Evolutionary conservation across 1,284 basidiomycete genomes (phyloP).

Genomic region (Xerocomus amazonicus): DNA sequence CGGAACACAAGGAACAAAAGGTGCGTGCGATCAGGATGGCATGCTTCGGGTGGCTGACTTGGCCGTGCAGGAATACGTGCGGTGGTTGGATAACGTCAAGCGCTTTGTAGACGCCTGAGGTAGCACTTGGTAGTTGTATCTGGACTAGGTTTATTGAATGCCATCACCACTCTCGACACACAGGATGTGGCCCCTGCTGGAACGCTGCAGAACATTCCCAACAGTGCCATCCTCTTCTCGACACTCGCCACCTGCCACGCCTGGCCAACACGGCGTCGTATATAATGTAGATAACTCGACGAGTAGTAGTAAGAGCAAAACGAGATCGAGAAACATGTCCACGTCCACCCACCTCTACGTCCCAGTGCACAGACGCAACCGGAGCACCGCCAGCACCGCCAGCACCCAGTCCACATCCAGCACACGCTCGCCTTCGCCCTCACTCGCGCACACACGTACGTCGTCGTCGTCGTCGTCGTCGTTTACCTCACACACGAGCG

Average conservation of each 20-base stretch:
- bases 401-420: slow-evolving; percentile 5
- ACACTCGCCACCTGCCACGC: neutral
- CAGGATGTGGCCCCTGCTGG: neutral
- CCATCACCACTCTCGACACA: slow-evolving; percentile 10
- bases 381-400: neutral
- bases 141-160: slow-evolving; percentile 13
- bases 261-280: too few relatives aligned
- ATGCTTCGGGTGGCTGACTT: slow-evolving; percentile 9
- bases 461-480: neutral
- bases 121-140: slow-evolving; percentile 5
- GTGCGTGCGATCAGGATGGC: slow-evolving; percentile 35
- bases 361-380: slow-evolving; percentile 26
- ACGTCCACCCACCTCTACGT: slow-evolving; percentile 20
- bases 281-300: neutral
- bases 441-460: slow-evolving; percentile 11
- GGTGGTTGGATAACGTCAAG: slow-evolving; percentile 86
- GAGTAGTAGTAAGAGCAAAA: too few relatives aligned
- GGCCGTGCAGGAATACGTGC: slow-evolving; percentile 76
- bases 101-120: slow-evolving; percentile 71
- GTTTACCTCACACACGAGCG: neutral
- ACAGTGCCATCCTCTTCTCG: neutral
- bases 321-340: slow-evolving; percentile 15
- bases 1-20: slow-evolving; percentile 88
- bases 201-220: neutral
- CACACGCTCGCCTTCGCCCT: slow-evolving; percentile 1